phyloP scores from a whole-genome alignment of 495 filamentous ascomycete species.

The Hyaloscypha variabilis region DNA sequence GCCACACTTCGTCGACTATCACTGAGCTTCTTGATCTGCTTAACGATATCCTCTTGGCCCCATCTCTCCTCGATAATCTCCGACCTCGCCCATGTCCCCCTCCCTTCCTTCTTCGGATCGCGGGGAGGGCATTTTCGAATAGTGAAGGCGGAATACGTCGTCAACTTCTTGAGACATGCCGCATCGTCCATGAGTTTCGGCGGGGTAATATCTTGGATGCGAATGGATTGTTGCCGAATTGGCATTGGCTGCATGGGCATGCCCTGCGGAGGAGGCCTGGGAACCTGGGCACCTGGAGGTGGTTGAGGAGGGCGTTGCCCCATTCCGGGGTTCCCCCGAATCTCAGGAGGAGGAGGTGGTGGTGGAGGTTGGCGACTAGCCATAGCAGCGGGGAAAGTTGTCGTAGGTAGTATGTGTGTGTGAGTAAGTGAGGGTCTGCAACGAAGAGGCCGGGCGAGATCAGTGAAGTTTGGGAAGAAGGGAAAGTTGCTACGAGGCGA shows the following conservation, averaged over 20 bases:
- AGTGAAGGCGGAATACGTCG: slow-evolving; percentile 18
- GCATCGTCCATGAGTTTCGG: slow-evolving; percentile 16
- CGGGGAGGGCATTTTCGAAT: slow-evolving; percentile 21
- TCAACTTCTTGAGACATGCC: slow-evolving; percentile 23
- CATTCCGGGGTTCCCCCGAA: neutral
- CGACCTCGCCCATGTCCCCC: slow-evolving; percentile 30
- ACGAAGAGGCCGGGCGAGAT: slow-evolving; percentile 1
- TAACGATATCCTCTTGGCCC: slow-evolving; percentile 23
- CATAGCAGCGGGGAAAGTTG: neutral
- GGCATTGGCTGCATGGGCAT: slow-evolving; percentile 5
- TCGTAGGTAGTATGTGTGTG: neutral
- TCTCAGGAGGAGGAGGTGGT: slow-evolving; percentile 3
- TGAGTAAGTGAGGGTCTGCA: neutral
- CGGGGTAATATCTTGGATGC: slow-evolving; percentile 19
- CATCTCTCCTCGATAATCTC: slow-evolving; percentile 22
- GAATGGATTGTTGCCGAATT: slow-evolving; percentile 18
- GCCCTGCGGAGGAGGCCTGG: slow-evolving; percentile 2
- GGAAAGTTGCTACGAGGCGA: neutral
- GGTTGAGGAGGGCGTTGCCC: neutral
- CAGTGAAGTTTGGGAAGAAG: neutral
- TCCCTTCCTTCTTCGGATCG: slow-evolving; percentile 21
- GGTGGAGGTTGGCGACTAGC: neutral
- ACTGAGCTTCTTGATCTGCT: slow-evolving; percentile 27
- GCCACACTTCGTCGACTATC: slow-evolving; percentile 16
- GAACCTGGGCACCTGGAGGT: neutral